Percentiles rank a stretch among this genome's conserved stretches.
phyloP scores from a whole-genome alignment of 2,329 filamentous ascomycete genomes.

The Colletotrichum sp. region DNA sequence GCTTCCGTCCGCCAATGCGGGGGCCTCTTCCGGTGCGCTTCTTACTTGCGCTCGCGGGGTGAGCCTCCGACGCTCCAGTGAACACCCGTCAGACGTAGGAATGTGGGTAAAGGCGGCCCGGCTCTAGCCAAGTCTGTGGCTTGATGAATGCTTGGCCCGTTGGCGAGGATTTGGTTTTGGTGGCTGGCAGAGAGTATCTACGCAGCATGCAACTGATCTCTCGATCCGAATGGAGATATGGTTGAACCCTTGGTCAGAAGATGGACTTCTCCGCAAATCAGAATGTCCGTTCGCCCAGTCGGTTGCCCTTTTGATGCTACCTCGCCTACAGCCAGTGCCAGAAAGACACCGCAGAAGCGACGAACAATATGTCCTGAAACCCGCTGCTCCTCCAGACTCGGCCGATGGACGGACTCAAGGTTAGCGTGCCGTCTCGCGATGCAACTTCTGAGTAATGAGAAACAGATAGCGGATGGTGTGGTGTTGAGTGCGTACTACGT shows the following conservation, averaged over 20 bases:
- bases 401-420: background rate
- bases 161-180: background rate
- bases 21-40: slow-evolving; percentile 2
- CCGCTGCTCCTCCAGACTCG: background rate
- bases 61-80: background rate
- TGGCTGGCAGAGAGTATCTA: background rate
- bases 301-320: background rate
- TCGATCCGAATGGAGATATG: background rate
- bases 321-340: background rate
- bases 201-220: background rate
- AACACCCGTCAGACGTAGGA: background rate
- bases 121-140: background rate
- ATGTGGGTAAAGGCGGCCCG: background rate
- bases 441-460: background rate
- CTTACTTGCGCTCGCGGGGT: background rate
- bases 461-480: background rate
- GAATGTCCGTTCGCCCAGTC: background rate
- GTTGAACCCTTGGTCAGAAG: background rate
- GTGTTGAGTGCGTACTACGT: background rate
- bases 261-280: background rate
- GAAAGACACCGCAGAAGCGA: background rate
- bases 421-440: background rate
- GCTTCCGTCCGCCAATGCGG: background rate
- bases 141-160: background rate
- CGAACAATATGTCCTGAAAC: background rate